Base-by-base conservation (phyloP, 2,329 filamentous ascomycete genomes). In the Phaeosphaeriaceae sp. region DNA sequence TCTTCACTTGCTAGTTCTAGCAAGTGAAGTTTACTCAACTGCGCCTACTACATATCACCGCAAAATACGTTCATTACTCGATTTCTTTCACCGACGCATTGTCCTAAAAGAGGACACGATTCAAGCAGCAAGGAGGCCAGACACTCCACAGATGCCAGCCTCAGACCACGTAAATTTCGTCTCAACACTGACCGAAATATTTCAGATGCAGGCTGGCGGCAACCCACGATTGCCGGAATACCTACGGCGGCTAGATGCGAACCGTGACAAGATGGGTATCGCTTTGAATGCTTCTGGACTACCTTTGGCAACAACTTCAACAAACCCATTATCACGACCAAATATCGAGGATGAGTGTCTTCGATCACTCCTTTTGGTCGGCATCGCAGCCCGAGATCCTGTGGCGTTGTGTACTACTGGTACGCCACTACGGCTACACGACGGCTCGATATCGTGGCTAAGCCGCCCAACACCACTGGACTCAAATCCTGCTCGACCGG, bases 191-290 rank as follows among this genome's bases (percentile, higher is more conserved):
- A 60, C 71, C 7, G 70, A 76, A 17, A 71, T 72, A 2, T 77
- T 78, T 45, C 61, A 56, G 12, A 67, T 75, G 68, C 72, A 74
- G 42, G 71, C 76, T 21, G 69, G 73, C n/a, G 76, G 76, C 4
- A 74, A 77, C 42, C 74, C 74, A 35, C 60, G 68, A 17, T 58
- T 77, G 28, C 74, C 75, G 18, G 69, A 70, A 30, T 68, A 72
- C 45, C 61, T 75, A 33, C 60, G 74, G 23, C 61, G 69, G 26
- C 67, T 76, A 3, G 74, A 76, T 48, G 75, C 76, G 4, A 72
- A 75, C 39, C 74, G 75, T 42, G 75, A 77, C 60, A 76, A 76
- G 52, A 70, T 72, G 1, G 70, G 70, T 15, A 77, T 78, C 48
- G 71, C 73, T 15, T 58, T 78, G 8, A 76, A 74, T 41, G 68